Evolutionary conservation across 1,284 basidiomycete species (phyloP).

Genomic region (Cronartium ribicola): DNA sequence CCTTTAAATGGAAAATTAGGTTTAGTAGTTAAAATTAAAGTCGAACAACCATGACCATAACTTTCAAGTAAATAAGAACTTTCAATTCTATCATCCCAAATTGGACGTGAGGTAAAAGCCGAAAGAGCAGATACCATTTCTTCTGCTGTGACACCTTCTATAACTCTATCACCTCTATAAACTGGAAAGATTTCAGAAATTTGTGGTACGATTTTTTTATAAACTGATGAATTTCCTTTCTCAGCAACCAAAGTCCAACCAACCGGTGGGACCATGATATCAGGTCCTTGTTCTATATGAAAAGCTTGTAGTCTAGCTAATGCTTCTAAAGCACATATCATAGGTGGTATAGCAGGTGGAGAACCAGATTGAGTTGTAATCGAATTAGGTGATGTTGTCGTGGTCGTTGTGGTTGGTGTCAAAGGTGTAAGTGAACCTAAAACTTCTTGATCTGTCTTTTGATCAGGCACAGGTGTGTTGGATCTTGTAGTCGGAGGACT

Average conservation of each 20-base stretch:
- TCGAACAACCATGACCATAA: slow-evolving; percentile 71
- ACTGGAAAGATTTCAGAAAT: slow-evolving; percentile 78
- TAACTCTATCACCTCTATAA: slow-evolving; percentile 82
- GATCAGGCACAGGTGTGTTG: slow-evolving; percentile 1
- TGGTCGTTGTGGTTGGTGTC: slow-evolving; percentile 10
- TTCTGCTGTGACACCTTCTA: slow-evolving; percentile 90
- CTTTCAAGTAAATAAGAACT: slow-evolving; percentile 67
- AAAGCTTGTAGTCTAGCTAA: slow-evolving; percentile 72
- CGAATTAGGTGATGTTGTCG: background rate
- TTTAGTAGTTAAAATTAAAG: slow-evolving; percentile 55
- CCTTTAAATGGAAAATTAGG: slow-evolving; percentile 80
- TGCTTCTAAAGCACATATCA: slow-evolving; percentile 73
- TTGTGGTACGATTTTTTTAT: slow-evolving; percentile 68
- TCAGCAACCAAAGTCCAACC: slow-evolving; percentile 79
- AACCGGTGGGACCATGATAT: slow-evolving; percentile 55
- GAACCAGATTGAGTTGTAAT: slow-evolving; percentile 1
- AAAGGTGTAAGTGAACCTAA: background rate
- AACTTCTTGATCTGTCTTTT: background rate
- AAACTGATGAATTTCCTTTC: slow-evolving; percentile 69
- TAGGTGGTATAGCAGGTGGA: slow-evolving; percentile 56
- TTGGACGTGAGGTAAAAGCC: slow-evolving; percentile 66
- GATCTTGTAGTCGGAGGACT: slow-evolving; percentile 21
- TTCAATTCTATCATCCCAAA: slow-evolving; percentile 81
- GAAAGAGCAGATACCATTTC: slow-evolving; percentile 70
- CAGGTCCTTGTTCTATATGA: slow-evolving; percentile 59